Conservation (phyloP, 2,329 filamentous ascomycete genomes). For the Sodiomyces alkalinus region DNA sequence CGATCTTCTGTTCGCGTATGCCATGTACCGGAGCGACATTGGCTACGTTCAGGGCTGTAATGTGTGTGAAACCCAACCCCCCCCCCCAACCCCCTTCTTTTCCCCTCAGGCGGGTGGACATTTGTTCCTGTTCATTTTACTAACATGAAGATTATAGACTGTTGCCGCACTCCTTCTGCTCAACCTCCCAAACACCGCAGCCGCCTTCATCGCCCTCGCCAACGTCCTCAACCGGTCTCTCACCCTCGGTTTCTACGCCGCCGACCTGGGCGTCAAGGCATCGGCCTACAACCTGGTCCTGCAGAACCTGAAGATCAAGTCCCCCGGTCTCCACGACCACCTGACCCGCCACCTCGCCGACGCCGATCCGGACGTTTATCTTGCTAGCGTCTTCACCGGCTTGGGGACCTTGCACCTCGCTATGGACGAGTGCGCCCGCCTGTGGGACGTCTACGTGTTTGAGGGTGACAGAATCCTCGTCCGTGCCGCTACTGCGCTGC, state of each 20-base stretch:
- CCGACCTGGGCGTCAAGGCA: conserved; percentile 51
- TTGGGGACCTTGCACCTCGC: conserved; percentile 49
- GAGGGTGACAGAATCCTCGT: conserved; percentile 63
- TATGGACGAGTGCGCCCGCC: conserved; percentile 53
- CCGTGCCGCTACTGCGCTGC: conserved; percentile 52
- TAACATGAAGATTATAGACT: conserved; percentile 33
- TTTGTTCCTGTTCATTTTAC: no score
- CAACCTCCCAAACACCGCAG: conserved; percentile 47
- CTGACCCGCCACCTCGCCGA: conserved; percentile 34
- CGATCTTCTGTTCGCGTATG: conserved; percentile 63
- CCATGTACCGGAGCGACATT: conserved; percentile 70
- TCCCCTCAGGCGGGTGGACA: no score
- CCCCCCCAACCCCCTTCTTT: not conserved
- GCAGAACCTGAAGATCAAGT: conserved; percentile 50
- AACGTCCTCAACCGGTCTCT: conserved; percentile 66
- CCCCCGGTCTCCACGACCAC: conserved; percentile 46
- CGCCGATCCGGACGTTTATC: conserved; percentile 34
- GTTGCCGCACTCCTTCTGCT: conserved; percentile 60
- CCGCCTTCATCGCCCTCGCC: conserved; percentile 56
- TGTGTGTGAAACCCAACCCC: conserved; percentile 45
- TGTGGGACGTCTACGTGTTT: conserved; percentile 76
- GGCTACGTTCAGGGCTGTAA: conserved; percentile 64
- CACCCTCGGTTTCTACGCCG: conserved; percentile 59
- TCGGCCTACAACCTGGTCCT: conserved; percentile 56
- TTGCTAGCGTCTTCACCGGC: conserved; percentile 44